Percentiles rank a stretch among this genome's conserved stretches.
These are phyloP conservation scores for Yamadazyma siamensis DNA, from an alignment of 1,139 yeast genomes.

Conservation along the genomic window DNA sequence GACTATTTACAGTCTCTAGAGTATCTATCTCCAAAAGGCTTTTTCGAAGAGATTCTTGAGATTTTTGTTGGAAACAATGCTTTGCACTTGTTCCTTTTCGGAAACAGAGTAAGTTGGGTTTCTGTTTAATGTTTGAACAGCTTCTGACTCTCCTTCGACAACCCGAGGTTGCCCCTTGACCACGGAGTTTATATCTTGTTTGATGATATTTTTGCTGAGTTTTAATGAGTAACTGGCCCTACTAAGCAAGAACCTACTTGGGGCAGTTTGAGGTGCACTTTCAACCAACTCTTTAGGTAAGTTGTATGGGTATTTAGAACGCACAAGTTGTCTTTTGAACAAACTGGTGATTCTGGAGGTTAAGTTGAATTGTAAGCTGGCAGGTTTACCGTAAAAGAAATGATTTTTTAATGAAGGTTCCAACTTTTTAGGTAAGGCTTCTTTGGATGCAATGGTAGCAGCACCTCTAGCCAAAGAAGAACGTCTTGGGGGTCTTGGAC, in stretches of 20 bases:
- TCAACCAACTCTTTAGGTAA: conserved; percentile 38
- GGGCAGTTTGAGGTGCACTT: conserved; percentile 18
- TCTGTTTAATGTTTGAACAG: conserved; percentile 21
- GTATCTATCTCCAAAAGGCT: conserved; percentile 42
- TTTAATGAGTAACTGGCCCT: conserved; percentile 29
- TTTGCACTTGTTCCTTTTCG: conserved; percentile 28
- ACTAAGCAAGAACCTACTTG: conserved; percentile 30
- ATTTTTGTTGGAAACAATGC: conserved; percentile 24
- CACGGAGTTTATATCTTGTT: conserved; percentile 26
- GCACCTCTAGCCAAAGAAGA: conserved; percentile 1
- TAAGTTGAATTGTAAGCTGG: conserved; percentile 28
- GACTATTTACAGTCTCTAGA: conserved; percentile 9
- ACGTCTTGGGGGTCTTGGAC: conserved; percentile 2
- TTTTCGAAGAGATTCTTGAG: conserved; percentile 20
- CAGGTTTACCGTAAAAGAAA: conserved; percentile 39
- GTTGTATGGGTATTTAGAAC: conserved; percentile 42
- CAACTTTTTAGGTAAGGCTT: conserved; percentile 6
- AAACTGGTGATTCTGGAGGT: conserved; percentile 42
- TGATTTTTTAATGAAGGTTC: conserved; percentile 18
- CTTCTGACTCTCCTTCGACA: conserved; percentile 7
- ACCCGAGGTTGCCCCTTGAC: conserved; percentile 30
- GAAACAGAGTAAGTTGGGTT: conserved; percentile 28
- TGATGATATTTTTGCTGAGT: conserved; percentile 22
- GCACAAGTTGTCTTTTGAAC: conserved; percentile 35
- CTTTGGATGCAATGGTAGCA: conserved; percentile 8